Base-by-base conservation (phyloP, 352 stramenopile species). In the Globisporangium rhizosaccharum region DNA sequence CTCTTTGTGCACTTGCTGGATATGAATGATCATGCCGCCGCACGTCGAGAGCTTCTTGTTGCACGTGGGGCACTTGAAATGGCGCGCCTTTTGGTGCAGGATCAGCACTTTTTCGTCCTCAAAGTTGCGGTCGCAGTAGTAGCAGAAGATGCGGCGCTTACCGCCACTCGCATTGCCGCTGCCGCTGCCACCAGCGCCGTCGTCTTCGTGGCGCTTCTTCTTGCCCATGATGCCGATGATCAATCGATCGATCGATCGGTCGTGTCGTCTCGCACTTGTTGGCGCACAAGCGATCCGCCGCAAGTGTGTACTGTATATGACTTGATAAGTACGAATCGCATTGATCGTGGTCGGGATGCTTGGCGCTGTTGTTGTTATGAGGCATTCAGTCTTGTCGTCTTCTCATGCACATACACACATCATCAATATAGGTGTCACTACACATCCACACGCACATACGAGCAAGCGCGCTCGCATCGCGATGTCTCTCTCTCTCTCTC, bases 101-200 rank as follows among this genome's bases (percentile, higher is more conserved):
- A 97, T 96, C 51, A 97, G 59, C 26, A 94, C 82, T 61, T 93
- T 94, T 68, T 97, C 90, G 65, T 97, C 85, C 26, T 96, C 87
- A 49, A 97, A 97, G 48, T 84, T 76, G 49, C 90, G 79, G 59
- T 97, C 90, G 70, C 90, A 97, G 76, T 97, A 97, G 72, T 96
- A 97, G 76, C 90, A 97, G 71, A 81, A 96, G 66, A 96, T 94
- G 57, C 83, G 86, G 33, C 74, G 67, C 61, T 63, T 52, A 71
- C 63, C 64, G 57, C 52, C 48, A 7, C n/a, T 30, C 20, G 15
- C 39, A 15, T 6, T 14, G 28, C 42, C 36, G 61, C 17, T 48
- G 30, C 30, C 25, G 8, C 36, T 70, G 33, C 56, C 65, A 41
- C 33, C 45, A 4, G 28, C 46, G 33, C 28, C 51, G n/a, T 51